Evolutionary conservation across 352 stramenopile species (phyloP), one percentile per base, ranked within the genome.

Genomic region (Phytophthora lateralis): DNA sequence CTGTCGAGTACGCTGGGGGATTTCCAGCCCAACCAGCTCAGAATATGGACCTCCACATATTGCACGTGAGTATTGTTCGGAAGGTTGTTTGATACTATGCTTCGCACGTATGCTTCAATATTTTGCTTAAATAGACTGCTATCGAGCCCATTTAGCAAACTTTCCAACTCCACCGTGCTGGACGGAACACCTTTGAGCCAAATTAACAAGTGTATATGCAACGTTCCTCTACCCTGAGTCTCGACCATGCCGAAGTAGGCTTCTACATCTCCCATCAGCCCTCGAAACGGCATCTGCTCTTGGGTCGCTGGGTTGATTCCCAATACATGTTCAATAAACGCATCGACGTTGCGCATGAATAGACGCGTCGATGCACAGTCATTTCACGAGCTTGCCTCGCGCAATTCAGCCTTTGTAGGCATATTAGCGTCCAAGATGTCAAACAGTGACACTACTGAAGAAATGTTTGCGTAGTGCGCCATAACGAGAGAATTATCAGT

Each of bases 291-390:
- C 17, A 45, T 32, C 8, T 6, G 24, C 12, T 43, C 29, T 3
- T 50, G 21, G 14, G 51, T 58, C 0, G 12, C 15, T 24, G 53
- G 53, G 32, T 52, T 5, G 3, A 60, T 32, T 14, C 30, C 8
- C 1, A 35, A 6, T 12, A 35, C 30, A 15, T 53, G 9, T 15
- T 53, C 20, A 34, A 60, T 32, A 41, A 60, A 52, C 24, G 21
- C 42, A 8, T 46, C 32, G 20, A 60, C 41, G 1, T 53, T 14
- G 0, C 15, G 14, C 53, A 60, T 60, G 17, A 60, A 60, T 17
- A 60, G 32, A 7, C 32, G 18, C 1, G 42, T n/a, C 2, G 53
- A 52, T 7, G 30, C 53, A 6, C 41, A 39, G 14, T 60, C 42
- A 46, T 60, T 53, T 4, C 52, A 6, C 18, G 51, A 38, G 17